phyloP scores from a whole-genome alignment of 495 filamentous ascomycete genomes.

The Pseudevernia furfuracea region DNA sequence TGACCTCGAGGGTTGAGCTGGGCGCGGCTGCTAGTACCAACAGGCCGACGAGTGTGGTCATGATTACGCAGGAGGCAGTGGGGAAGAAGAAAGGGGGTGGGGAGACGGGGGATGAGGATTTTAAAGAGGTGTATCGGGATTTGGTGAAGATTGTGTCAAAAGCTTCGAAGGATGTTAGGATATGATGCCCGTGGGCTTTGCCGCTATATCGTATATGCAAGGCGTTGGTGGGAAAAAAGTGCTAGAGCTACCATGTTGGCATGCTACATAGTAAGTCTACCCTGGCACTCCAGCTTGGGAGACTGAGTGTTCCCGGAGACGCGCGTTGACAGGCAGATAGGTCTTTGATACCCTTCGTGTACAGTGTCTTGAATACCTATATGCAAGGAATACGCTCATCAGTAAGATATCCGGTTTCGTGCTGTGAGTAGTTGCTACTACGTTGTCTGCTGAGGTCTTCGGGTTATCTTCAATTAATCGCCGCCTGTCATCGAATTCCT shows the following conservation, averaged over 20 bases:
- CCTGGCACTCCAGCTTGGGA: neutral
- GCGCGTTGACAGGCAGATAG: constrained; percentile 6
- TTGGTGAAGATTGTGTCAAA: constrained; percentile 21
- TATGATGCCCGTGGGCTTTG: constrained; percentile 8
- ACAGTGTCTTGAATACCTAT: neutral
- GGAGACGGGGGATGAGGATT: constrained; percentile 38
- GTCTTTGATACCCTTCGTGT: constrained; percentile 9
- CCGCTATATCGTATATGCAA: neutral
- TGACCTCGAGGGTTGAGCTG: constrained; percentile 78
- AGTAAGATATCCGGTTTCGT: neutral
- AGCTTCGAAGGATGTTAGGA: constrained; percentile 18
- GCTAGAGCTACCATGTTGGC: no score
- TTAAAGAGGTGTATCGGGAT: constrained; percentile 22
- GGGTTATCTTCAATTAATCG: neutral
- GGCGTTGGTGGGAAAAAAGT: constrained; percentile 10
- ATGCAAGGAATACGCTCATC: neutral
- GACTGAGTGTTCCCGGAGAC: neutral
- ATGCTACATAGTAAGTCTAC: constrained; percentile 4
- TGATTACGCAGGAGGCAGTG: constrained; percentile 54
- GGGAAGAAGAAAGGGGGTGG: constrained; percentile 43
- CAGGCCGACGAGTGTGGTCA: constrained; percentile 88
- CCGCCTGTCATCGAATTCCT: neutral
- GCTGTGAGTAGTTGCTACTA: neutral
- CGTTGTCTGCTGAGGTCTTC: neutral
- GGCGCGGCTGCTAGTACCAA: constrained; percentile 88